Evolutionary conservation across 2,329 filamentous ascomycete species (phyloP).

Genomic region (Arthrinium puccinioides): DNA sequence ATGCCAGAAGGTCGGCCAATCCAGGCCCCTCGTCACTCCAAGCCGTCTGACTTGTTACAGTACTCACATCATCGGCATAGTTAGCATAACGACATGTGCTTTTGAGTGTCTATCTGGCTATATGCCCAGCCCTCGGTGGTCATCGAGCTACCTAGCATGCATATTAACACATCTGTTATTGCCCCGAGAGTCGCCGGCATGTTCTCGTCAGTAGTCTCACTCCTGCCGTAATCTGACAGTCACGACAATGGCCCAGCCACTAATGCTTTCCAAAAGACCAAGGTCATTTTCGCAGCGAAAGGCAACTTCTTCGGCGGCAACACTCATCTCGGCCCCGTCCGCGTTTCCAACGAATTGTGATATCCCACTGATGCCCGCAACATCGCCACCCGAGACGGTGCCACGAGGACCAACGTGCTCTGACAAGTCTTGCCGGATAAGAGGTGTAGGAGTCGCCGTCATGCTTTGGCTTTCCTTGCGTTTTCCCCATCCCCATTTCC

Average conservation of each 20-base stretch:
- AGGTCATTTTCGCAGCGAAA: constrained; percentile 45
- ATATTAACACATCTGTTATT: too few species aligned
- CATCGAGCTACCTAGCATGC: too few species aligned
- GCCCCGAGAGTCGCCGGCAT: too few species aligned
- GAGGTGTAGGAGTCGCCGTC: not conserved
- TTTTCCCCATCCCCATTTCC: constrained; percentile 21
- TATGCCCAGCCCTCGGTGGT: too few species aligned
- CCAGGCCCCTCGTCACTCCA: too few species aligned
- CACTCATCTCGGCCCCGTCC: constrained; percentile 23
- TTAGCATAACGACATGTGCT: too few species aligned
- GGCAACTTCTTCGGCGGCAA: constrained; percentile 37
- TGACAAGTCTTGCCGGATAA: constrained; percentile 6
- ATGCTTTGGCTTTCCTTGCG: not conserved
- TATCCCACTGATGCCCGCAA: not conserved
- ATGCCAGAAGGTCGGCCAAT: too few species aligned
- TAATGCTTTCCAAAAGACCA: constrained; percentile 42
- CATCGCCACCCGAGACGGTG: constrained; percentile 3
- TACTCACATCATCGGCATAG: too few species aligned
- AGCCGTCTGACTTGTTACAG: too few species aligned
- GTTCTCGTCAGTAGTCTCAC: too few species aligned
- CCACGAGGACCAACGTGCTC: constrained; percentile 24
- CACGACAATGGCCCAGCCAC: constrained; percentile 43
- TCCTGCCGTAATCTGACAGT: constrained; percentile 18
- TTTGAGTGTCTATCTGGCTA: too few species aligned
- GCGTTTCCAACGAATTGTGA: not conserved